A percentile compares a stretch with the other conserved stretches of the same genome.
These are phyloP conservation scores for Spinacia oleracea DNA, from an alignment of 179 eudicot species.

Conservation along the genomic window DNA sequence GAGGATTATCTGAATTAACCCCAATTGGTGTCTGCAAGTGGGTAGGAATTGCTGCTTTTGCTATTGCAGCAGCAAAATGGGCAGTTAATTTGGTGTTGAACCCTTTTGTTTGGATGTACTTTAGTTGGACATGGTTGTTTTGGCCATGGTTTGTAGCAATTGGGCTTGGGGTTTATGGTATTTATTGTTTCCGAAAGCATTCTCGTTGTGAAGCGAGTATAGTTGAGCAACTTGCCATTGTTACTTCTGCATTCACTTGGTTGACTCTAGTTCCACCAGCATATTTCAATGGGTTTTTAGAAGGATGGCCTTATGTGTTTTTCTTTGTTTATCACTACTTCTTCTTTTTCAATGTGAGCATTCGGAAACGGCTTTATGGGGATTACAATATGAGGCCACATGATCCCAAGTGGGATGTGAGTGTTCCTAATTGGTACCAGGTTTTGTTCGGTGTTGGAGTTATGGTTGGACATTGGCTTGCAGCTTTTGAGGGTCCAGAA, in stretches of 20 bases:
- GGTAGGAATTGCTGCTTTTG: constrained; percentile 39
- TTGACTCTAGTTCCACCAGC: constrained; percentile 87
- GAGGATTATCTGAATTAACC: constrained; percentile 39
- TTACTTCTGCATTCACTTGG: constrained; percentile 77
- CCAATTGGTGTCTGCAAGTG: constrained; percentile 54
- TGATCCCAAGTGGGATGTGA: constrained; percentile 79
- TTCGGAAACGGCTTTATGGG: constrained; percentile 74
- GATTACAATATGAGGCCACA: constrained; percentile 61
- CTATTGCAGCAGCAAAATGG: constrained; percentile 56
- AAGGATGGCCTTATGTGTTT: constrained; percentile 89
- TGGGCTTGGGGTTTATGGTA: constrained; percentile 52
- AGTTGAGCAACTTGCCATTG: constrained; percentile 65
- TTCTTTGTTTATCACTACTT: constrained; percentile 86
- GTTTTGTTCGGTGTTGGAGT: constrained; percentile 57
- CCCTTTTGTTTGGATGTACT: constrained; percentile 89
- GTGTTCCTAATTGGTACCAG: constrained; percentile 45
- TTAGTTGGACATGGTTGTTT: constrained; percentile 87
- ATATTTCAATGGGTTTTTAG: constrained; percentile 74
- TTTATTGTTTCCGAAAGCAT: constrained; percentile 55
- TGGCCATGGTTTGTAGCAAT: constrained; percentile 91
- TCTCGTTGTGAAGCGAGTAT: constrained; percentile 50
- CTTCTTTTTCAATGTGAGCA: constrained; percentile 73
- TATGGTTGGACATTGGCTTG: constrained; percentile 73
- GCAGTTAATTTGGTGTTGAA: constrained; percentile 39
- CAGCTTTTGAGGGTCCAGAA: constrained; percentile 85